phyloP scores from a whole-genome alignment of 2,329 filamentous ascomycete genomes.

The Phialemonium atrogriseum region DNA sequence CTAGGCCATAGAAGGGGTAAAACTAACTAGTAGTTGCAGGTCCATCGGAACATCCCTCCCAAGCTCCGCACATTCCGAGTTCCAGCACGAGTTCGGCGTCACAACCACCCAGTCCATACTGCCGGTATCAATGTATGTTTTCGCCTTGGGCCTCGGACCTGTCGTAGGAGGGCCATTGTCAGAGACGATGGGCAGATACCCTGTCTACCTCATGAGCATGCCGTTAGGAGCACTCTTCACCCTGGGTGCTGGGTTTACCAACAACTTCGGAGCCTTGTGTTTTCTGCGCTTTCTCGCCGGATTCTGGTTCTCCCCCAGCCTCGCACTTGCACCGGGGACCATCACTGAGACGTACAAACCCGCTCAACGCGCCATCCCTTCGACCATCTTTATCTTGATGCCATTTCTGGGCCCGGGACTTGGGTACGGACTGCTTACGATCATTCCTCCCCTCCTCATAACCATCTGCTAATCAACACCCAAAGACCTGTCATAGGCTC shows the following conservation, averaged over 20 bases:
- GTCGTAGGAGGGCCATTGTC: slow-evolving; percentile 50
- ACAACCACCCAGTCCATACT: slow-evolving; percentile 48
- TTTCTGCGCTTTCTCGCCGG: slow-evolving; percentile 50
- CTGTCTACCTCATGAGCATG: slow-evolving; percentile 39
- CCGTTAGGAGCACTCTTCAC: slow-evolving; percentile 46
- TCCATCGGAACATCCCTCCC: slow-evolving; percentile 47
- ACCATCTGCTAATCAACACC: background rate
- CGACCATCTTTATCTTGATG: slow-evolving; percentile 37
- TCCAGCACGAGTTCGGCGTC: slow-evolving; percentile 46
- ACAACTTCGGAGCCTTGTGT: slow-evolving; percentile 40
- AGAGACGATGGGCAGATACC: slow-evolving; percentile 46
- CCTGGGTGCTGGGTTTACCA: slow-evolving; percentile 43
- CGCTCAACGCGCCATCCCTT: slow-evolving; percentile 31
- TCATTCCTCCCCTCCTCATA: background rate
- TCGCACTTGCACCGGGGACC: slow-evolving; percentile 41
- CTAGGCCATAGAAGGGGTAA: background rate
- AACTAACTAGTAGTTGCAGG: slow-evolving; percentile 26
- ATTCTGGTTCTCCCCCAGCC: slow-evolving; percentile 37
- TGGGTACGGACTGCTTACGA: slow-evolving; percentile 28
- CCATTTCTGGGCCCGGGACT: slow-evolving; percentile 45
- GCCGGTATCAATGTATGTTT: slow-evolving; percentile 49
- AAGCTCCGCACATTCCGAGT: slow-evolving; percentile 33
- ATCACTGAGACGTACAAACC: slow-evolving; percentile 39
- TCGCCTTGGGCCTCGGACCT: slow-evolving; percentile 53
- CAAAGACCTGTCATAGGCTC: slow-evolving; percentile 40